Base-by-base conservation (phyloP, 352 stramenopile genomes). In the Phytophthora constricta region DNA sequence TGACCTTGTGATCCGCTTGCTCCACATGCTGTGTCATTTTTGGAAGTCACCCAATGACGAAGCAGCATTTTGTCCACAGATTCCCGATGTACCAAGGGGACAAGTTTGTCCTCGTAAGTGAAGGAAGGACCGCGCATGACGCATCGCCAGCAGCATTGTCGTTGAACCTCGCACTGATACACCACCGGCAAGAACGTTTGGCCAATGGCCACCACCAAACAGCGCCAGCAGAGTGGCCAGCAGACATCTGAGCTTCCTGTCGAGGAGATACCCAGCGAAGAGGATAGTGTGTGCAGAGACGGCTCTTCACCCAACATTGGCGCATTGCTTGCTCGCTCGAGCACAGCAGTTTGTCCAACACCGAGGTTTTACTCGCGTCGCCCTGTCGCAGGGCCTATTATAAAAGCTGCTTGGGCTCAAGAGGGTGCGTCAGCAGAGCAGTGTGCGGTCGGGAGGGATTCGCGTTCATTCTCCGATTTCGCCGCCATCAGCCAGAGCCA, bases 401-500 rank as follows among this genome's bases (percentile, higher is more conserved):
- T n/a, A 9, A 17, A 16, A 19, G 31, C 42, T 70, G 62, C 62
- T 65, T 70, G 54, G 63, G n/a, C n/a, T n/a, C n/a, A n/a, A n/a
- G n/a, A n/a, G n/a, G 52, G 58, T 64, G 37, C 59, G 31, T 65
- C 52, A 64, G 23, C 41, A 31, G n/a, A 49, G 31, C 19, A n/a
- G n/a, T n/a, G 31, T 43, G 39, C 11, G 19, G 48, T 47, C 20
- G 25, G 23, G n/a, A 19, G 26, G 20, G 25, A n/a, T n/a, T n/a
- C n/a, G n/a, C n/a, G 41, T 48, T 76, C 70, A 79, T 79, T 79
- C 62, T 39, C 61, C 66, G 47, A 76, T 33, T 69, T 62, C 46
- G 41, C 23, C 22, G 22, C 22, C 22, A 33, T 26, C 22, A 26
- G 47, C 17, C 51, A 58, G 65, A 49, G 37, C 23, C 19, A 19